Conservation (phyloP, 2,329 filamentous ascomycete genomes). For the Trichoderma brevicompactum region DNA sequence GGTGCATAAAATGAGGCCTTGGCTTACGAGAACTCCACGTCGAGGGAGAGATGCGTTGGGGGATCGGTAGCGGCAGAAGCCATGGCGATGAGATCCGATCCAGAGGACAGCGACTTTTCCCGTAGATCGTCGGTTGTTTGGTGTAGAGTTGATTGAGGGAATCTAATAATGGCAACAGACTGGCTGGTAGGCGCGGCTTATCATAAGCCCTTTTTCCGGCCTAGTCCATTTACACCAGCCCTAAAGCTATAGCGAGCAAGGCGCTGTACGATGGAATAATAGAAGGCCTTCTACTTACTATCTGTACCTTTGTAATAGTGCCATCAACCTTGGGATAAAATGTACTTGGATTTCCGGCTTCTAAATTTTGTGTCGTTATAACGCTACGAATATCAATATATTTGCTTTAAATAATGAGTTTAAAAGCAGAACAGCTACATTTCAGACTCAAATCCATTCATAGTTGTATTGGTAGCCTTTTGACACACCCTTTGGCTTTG, state of each 20-base stretch:
- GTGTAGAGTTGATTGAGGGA: neutral
- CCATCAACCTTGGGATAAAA: too few relatives aligned
- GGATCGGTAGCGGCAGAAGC: constrained; percentile 1
- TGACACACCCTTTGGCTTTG: too few relatives aligned
- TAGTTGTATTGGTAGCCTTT: too few relatives aligned
- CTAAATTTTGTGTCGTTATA: too few relatives aligned
- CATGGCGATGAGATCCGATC: constrained; percentile 7
- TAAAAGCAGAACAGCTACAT: too few relatives aligned
- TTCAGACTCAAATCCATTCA: too few relatives aligned
- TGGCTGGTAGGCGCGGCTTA: constrained; percentile 3
- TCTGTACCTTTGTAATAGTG: too few relatives aligned
- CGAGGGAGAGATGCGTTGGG: constrained; percentile 56
- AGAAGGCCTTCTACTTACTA: neutral
- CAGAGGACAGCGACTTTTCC: neutral
- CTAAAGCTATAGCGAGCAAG: neutral
- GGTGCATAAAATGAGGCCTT: neutral
- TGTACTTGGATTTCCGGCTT: too few relatives aligned
- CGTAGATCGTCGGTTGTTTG: neutral
- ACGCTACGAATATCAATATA: too few relatives aligned
- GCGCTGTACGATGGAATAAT: constrained; percentile 7
- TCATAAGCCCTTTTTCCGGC: constrained; percentile 4
- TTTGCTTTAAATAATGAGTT: too few relatives aligned
- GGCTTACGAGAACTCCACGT: constrained; percentile 70
- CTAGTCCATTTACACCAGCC: neutral
- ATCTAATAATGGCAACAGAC: constrained; percentile 11